Conservation (phyloP, 768 basidiomycete genomes). For the Atractiella rhizophila region DNA sequence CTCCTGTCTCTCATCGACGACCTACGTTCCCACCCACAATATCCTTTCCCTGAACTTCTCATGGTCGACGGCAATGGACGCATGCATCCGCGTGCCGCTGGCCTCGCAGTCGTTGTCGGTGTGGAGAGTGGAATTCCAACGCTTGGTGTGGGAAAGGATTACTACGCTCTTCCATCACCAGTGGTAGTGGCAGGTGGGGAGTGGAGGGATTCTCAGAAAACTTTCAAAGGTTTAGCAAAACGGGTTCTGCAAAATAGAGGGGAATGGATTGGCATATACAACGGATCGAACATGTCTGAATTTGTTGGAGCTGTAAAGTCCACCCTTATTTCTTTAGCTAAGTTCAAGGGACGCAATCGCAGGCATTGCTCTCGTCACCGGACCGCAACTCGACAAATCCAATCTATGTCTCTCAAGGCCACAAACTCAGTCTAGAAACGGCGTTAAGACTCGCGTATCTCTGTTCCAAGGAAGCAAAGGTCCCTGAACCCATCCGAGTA, state of each 20-base stretch:
- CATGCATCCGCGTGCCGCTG: conserved; percentile 17
- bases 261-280: conserved; percentile 8
- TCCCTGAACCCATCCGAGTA: conserved; percentile 17
- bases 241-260: conserved; percentile 2
- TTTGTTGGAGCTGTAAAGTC: not conserved
- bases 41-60: conserved; percentile 16
- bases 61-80: conserved; percentile 20
- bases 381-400: conserved; percentile 11
- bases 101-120: conserved; percentile 16
- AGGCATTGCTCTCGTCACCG: conserved; percentile 14
- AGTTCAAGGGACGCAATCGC: not conserved
- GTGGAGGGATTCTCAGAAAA: conserved; percentile 8
- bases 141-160: conserved; percentile 15
- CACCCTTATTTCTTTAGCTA: not conserved
- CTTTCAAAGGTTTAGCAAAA: conserved; percentile 7
- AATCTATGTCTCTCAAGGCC: conserved; percentile 17
- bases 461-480: conserved; percentile 5
- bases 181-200: not conserved
- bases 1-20: conserved; percentile 12
- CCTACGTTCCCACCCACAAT: conserved; percentile 2
- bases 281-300: not conserved
- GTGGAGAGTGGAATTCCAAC: conserved; percentile 16
- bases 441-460: conserved; percentile 11
- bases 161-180: conserved; percentile 5
- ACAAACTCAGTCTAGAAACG: conserved; percentile 13